Evolutionary conservation across 345 rosid genomes (phyloP), one percentile per base, ranked within the genome.

Genomic region (Populus simonii): DNA sequence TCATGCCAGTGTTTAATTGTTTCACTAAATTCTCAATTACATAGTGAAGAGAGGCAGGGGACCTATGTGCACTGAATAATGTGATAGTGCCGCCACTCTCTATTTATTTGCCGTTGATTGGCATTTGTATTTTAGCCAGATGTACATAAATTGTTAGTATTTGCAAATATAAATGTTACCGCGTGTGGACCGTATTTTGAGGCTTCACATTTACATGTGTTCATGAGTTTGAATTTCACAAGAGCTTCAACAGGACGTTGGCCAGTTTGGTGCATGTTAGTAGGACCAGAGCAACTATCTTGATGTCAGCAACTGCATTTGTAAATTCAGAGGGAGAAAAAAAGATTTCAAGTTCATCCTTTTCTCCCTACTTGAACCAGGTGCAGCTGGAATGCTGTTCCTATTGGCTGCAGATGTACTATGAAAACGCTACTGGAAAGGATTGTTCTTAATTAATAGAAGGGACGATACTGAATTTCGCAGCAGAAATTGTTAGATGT

Each of bases 1-100:
- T 57, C 70, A 36, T 66, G 3, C 76, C 12, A 89, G 83, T 53
- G 63, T 63, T 67, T 85, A 69, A 77, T 16, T 16, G 8, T 39
- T 66, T 68, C 59, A 23, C 35, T 25, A 17, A 38, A 36, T 23
- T 65, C 25, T 25, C 29, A 29, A 72, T 51, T 61, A 45, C 33
- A 71, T 62, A 20, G 2, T 4, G 39, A 33, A 6, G 38, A 43
- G 15, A 29, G 25, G 13, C 6, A 61, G 13, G 13, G 16, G 39
- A 15, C 67, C 29, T 23, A 18, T 25, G 63, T 66, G 17, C 43
- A 22, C 31, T n/a, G 35, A 67, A 55, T 25, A 27, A 5, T 10
- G 25, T 12, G 17, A 41, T 12, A 12, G 15, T 5, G 10, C 23
- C 41, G 10, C 25, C 41, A 33, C 2, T 70, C 47, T 71, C 6